Base-by-base conservation (phyloP, 106 monocot species). In the Dendrobium officinale region DNA sequence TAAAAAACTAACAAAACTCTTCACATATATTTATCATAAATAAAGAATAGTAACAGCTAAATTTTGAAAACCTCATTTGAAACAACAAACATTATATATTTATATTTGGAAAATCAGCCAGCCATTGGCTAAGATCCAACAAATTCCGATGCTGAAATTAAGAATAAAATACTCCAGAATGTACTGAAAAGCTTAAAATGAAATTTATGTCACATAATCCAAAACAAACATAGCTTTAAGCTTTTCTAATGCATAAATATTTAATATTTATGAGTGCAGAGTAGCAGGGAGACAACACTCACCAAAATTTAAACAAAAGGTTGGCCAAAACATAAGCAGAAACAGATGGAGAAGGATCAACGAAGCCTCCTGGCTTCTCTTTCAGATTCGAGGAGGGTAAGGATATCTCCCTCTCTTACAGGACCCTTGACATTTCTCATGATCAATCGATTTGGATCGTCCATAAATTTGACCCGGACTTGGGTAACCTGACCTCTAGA, bases 381-480 rank as follows among this genome's bases (percentile, higher is more conserved):
- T 59, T 81, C 81, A n/a, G 81, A 81, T 59, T 81, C 81, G 0
- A 81, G 81, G 42, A 81, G 81, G 68, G 77, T 82, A 26, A 82
- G 82, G 19, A 82, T 31, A 19, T 82, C 82, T 27, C 77, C 77
- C 31, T 77, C 82, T n/a, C 77, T 77, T 9, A 82, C 77, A 6
- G 82, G 82, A n/a, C 82, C 82, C 77, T 82, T 82, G 17, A 82
- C 82, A 6, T 82, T 82, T 42, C 82, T 44, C 82, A 82, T 82
- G 51, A 82, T 82, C 31, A 77, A 70, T 7, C 82, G 77, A 51
- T 82, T 82, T 33, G 66, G 77, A 22, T 82, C 82, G 33, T 82
- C 82, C 43, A 82, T 40, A 33, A 82, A 82, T 67, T 82, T 82
- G 77, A 82, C 82, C 55, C 82, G 13, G 29, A 82, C 82, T 78